These are phyloP conservation scores for Boletus rubroflammeus DNA, from an alignment of 768 basidiomycete genomes.

Conservation along the genomic window DNA sequence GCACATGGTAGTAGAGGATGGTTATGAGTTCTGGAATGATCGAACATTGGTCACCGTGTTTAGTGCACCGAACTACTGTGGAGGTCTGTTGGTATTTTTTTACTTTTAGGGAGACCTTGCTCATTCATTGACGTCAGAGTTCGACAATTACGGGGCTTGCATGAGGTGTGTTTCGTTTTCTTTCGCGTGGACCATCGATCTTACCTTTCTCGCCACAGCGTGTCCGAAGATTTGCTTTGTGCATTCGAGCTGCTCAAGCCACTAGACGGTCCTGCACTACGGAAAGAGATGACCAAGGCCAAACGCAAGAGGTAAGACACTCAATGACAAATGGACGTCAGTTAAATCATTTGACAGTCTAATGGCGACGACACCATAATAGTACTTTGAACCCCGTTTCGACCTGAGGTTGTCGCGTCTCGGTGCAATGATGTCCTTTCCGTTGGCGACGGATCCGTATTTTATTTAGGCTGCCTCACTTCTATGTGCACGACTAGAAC, in stretches of 20 bases:
- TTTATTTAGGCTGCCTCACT: constrained; percentile 20
- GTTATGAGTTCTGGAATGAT: constrained; percentile 99
- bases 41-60: constrained; percentile 97
- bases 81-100: constrained; percentile 57
- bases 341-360: constrained; percentile 19
- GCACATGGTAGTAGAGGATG: constrained; percentile 99
- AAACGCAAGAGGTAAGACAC: constrained; percentile 85
- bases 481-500: constrained; percentile 25
- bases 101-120: constrained; percentile 2
- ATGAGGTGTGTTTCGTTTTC: constrained; percentile 62
- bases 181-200: constrained; percentile 2
- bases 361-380: constrained; percentile 34
- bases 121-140: constrained; percentile 50
- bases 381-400: not conserved
- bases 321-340: not conserved
- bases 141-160: constrained; percentile 93
- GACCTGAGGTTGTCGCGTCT: constrained; percentile 5
- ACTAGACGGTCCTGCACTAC: constrained; percentile 86
- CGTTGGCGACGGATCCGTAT: constrained; percentile 12
- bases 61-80: constrained; percentile 96
- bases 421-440: constrained; percentile 5
- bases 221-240: constrained; percentile 95
- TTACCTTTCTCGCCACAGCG: constrained; percentile 43
- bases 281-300: constrained; percentile 98
- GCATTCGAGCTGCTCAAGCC: constrained; percentile 98